Evolutionary conservation across 1,139 yeast species (phyloP), one percentile per base, ranked within the genome.

Genomic region (Pneumocystis carinii): DNA sequence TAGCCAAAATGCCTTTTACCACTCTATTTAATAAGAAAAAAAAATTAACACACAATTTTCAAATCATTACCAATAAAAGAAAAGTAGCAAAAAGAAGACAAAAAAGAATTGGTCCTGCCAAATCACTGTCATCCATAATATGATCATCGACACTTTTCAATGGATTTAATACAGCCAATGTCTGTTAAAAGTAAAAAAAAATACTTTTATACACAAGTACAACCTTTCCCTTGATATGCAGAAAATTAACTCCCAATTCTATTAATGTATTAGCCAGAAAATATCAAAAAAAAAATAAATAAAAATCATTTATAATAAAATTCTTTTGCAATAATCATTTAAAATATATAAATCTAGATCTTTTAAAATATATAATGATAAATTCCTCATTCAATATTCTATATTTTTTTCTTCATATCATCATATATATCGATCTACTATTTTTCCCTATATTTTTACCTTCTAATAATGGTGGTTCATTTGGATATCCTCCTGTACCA

Each of bases 1-100:
- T 94, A 94, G 2, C 98, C 97, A 73, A 92, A 92, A 73, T 92
- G 97, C 24, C 90, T 89, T 72, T 90, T 92, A 15, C 99, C 98
- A 1, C 95, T 82, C 65, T 55, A 19, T 15, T 32, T 27, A 36
- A 19, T 42, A 35, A 32, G 58, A 39, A 4, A 48, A 4, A 48
- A 19, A 17, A 35, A 14, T 19, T 10, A 35, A 61, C 10, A 32
- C 12, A 3, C 41, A 35, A 6, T 38, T 24, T 19, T 35, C 14
- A 8, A 15, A 35, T 19, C 19, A n/a, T 48, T 15, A 63, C 63
- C 48, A 69, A 62, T 24, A 67, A 62, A 62, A 94, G 76, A 67
- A 87, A 83, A 0, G 90, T 81, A n/a, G 97, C 98, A 73, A 90
- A 90, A 64, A 90, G 75, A 64, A 92, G 78, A 68, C 94, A 94